These are phyloP conservation scores for Plasmodium fragile DNA, from an alignment of 169 alveolate species.

Conservation along the genomic window DNA sequence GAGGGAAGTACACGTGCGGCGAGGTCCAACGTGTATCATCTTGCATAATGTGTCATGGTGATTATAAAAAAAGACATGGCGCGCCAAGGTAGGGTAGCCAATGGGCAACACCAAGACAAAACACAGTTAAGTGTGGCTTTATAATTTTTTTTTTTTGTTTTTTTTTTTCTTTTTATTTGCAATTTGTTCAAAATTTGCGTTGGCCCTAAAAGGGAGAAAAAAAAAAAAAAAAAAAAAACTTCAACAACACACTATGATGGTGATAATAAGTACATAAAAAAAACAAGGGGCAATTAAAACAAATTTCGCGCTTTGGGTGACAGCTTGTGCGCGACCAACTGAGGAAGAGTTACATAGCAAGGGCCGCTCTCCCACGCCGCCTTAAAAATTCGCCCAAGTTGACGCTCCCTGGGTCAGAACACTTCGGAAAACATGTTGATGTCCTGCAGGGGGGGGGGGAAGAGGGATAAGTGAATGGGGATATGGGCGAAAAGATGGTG, in stretches of 20 bases:
- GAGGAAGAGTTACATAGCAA: background rate
- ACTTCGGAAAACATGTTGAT: constrained; percentile 67
- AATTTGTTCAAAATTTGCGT: background rate
- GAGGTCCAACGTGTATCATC: background rate
- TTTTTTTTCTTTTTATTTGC: background rate
- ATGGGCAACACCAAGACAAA: background rate
- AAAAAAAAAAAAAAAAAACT: background rate
- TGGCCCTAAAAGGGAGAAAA: background rate
- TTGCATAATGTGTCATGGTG: background rate
- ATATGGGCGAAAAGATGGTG: too few relatives aligned
- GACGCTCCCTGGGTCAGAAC: background rate
- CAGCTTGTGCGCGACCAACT: too few relatives aligned
- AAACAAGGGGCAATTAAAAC: background rate
- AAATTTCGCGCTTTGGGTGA: background rate
- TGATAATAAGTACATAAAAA: background rate
- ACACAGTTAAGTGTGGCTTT: background rate
- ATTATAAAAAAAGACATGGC: background rate
- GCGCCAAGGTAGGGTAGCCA: background rate
- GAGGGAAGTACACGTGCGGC: background rate
- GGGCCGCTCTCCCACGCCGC: background rate
- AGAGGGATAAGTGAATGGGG: background rate
- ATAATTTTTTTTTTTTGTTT: background rate
- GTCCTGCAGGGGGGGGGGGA: constrained; percentile 13
- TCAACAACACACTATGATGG: background rate
- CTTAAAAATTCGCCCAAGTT: background rate